These are phyloP conservation scores for Termitomyces heimii DNA, from an alignment of 768 basidiomycete species.

Conservation along the genomic window DNA sequence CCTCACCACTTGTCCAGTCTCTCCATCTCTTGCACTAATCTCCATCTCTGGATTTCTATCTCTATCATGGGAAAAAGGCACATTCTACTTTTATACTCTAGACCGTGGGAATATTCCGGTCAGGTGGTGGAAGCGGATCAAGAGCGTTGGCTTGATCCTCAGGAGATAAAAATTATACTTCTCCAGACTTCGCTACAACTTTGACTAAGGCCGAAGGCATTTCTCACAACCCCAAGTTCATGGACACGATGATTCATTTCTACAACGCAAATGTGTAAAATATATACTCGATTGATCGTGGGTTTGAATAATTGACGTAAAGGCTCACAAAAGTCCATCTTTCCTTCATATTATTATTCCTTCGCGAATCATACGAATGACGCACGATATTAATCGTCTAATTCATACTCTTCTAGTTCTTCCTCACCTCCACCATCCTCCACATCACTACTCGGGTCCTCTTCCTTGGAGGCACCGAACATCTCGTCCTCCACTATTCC, in stretches of 20 bases:
- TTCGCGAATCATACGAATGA: not conserved
- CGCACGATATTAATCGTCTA: slow-evolving; percentile 29
- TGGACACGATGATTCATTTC: not conserved
- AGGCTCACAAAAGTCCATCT: not conserved
- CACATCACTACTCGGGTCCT: slow-evolving; percentile 18
- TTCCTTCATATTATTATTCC: not conserved
- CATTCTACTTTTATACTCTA: too few species aligned
- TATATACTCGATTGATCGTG: not conserved
- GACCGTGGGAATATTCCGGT: too few species aligned
- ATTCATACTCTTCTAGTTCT: slow-evolving; percentile 43
- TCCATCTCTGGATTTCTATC: too few species aligned
- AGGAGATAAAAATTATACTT: too few species aligned
- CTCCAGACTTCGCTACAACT: too few species aligned
- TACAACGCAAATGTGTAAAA: not conserved
- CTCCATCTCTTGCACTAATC: too few species aligned
- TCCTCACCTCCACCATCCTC: slow-evolving; percentile 32
- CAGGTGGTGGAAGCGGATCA: too few species aligned
- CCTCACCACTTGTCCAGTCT: too few species aligned
- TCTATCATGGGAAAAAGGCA: too few species aligned
- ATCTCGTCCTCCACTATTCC: slow-evolving; percentile 55
- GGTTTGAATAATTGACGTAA: not conserved
- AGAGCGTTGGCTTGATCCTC: too few species aligned
- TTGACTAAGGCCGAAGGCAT: too few species aligned
- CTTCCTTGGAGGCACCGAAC: slow-evolving; percentile 23
- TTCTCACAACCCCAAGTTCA: too few species aligned